phyloP scores from a whole-genome alignment of 2,329 filamentous ascomycete genomes.

The Aspergillus melleus region DNA sequence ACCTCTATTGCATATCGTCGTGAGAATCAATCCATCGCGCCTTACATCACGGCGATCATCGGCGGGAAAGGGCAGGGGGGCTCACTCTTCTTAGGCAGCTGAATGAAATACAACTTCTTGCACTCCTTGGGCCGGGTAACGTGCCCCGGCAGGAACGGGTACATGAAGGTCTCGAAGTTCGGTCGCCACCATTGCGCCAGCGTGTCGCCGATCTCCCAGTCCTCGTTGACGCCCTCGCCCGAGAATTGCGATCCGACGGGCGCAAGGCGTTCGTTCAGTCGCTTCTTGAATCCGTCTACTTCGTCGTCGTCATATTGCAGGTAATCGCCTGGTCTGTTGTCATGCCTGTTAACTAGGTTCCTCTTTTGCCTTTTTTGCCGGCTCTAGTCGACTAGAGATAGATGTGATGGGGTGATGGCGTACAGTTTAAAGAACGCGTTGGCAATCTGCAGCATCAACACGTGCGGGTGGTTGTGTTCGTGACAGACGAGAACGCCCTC shows the following conservation, averaged over 20 bases:
- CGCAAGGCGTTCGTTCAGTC: slow-evolving; percentile 88
- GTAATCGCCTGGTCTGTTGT: slow-evolving; percentile 78
- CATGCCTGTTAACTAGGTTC: neutral
- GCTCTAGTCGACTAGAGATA: too few species aligned
- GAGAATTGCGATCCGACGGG: slow-evolving; percentile 81
- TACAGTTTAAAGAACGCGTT: slow-evolving; percentile 98
- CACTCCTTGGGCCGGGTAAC: slow-evolving; percentile 97
- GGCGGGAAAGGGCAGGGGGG: slow-evolving; percentile 22
- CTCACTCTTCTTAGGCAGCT: slow-evolving; percentile 85
- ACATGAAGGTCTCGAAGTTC: slow-evolving; percentile 99
- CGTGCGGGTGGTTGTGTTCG: slow-evolving; percentile 98
- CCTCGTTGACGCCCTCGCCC: slow-evolving; percentile 82
- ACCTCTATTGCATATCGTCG: slow-evolving; percentile 62
- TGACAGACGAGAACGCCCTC: slow-evolving; percentile 97
- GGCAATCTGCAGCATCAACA: slow-evolving; percentile 97
- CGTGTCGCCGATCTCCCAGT: slow-evolving; percentile 94
- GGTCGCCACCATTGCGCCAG: slow-evolving; percentile 98
- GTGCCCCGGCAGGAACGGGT: slow-evolving; percentile 94
- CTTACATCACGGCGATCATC: neutral
- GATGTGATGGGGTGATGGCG: slow-evolving; percentile 15
- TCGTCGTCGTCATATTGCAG: slow-evolving; percentile 84
- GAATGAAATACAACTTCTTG: slow-evolving; percentile 98
- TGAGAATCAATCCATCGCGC: neutral
- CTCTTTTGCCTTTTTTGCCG: too few species aligned
- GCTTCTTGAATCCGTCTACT: slow-evolving; percentile 87